Evolutionary conservation across 768 basidiomycete genomes (phyloP).

Genomic region (Lentinus brumalis): DNA sequence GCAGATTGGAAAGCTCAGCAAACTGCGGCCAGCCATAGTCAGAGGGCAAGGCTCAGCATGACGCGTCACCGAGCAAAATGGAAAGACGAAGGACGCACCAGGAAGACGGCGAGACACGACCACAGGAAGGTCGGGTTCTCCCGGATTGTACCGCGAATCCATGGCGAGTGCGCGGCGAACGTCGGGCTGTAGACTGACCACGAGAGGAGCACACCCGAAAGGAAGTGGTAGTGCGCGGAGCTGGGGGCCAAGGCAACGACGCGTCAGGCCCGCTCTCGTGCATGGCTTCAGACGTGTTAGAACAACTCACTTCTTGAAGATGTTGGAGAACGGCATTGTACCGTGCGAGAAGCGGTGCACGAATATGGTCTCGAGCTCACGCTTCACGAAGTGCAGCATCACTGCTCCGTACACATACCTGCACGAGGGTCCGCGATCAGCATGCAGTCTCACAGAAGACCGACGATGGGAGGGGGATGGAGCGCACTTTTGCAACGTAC

Average conservation of each 20-base stretch:
- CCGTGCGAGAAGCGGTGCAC: constrained; percentile 95
- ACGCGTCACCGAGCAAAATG: not conserved
- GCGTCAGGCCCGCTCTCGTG: constrained; percentile 4
- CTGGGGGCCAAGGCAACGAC: constrained; percentile 41
- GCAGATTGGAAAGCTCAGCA: constrained; percentile 82
- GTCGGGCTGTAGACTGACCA: constrained; percentile 80
- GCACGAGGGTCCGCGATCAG: not conserved
- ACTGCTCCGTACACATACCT: constrained; percentile 76
- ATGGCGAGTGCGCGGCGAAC: constrained; percentile 67
- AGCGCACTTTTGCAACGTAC: constrained; percentile 71
- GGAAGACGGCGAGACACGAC: constrained; percentile 67
- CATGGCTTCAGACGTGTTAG: not conserved
- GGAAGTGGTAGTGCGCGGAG: constrained; percentile 86
- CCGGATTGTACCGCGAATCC: constrained; percentile 61
- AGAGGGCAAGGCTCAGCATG: not conserved
- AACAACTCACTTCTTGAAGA: constrained; percentile 84
- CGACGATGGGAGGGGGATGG: not conserved
- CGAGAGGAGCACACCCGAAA: constrained; percentile 79
- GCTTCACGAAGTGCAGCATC: constrained; percentile 87
- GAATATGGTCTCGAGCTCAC: constrained; percentile 90
- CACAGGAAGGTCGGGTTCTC: constrained; percentile 69
- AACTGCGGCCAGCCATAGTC: constrained; percentile 48
- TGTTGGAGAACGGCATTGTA: constrained; percentile 85
- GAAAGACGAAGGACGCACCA: constrained; percentile 51
- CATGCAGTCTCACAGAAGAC: not conserved